These are phyloP conservation scores for Osmanthus fragrans DNA, from an alignment of 257 asterid genomes.

Conservation along the genomic window DNA sequence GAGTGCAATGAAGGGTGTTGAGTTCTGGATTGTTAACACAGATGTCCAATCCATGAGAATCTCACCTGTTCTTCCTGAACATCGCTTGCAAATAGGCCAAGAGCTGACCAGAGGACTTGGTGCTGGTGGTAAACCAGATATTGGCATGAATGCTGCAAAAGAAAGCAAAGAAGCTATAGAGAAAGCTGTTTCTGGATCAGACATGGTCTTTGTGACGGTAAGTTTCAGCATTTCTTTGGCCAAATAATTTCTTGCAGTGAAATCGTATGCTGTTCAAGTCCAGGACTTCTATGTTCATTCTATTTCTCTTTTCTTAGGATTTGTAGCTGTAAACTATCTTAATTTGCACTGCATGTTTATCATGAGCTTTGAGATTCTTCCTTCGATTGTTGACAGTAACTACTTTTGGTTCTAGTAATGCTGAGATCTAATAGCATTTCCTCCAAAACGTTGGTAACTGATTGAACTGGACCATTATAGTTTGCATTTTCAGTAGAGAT, in stretches of 20 bases:
- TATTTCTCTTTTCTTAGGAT: background rate
- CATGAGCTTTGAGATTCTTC: slow-evolving; percentile 1
- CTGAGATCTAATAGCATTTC: background rate
- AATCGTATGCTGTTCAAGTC: background rate
- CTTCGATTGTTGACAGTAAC: slow-evolving; percentile 1
- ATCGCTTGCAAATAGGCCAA: slow-evolving; percentile 48
- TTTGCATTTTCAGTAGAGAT: background rate
- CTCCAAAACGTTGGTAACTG: background rate
- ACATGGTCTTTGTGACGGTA: slow-evolving; percentile 62
- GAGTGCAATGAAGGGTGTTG: slow-evolving; percentile 55
- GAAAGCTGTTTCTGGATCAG: slow-evolving; percentile 51
- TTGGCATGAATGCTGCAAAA: slow-evolving; percentile 55
- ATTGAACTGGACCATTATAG: slow-evolving; percentile 2
- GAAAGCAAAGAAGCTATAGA: slow-evolving; percentile 55
- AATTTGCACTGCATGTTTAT: background rate
- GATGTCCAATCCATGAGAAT: slow-evolving; percentile 57
- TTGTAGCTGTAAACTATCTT: background rate
- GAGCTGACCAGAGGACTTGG: slow-evolving; percentile 54
- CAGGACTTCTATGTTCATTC: background rate
- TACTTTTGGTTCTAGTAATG: background rate
- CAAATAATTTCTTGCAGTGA: background rate
- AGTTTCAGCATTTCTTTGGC: slow-evolving; percentile 15
- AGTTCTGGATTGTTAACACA: slow-evolving; percentile 62
- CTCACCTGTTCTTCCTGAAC: slow-evolving; percentile 47
- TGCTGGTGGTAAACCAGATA: slow-evolving; percentile 62